Conservation (phyloP, 768 basidiomycete species). For the Suillus weaverae region DNA sequence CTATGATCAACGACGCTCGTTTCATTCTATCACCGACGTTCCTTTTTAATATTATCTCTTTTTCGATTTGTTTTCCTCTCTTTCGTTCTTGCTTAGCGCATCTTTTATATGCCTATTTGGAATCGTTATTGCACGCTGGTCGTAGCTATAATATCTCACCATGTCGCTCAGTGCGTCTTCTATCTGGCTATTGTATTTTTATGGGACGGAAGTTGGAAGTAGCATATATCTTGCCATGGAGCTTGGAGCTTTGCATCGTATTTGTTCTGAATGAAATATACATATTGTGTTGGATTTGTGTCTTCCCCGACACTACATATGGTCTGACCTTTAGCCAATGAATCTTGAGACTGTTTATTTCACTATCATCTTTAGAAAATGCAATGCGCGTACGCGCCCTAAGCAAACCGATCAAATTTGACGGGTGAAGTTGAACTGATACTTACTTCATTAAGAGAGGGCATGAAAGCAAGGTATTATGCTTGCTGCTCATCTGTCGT, state of each 20-base stretch:
- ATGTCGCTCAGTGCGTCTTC: not conserved
- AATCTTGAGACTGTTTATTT: no score
- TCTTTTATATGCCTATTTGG: not conserved
- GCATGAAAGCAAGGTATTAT: conserved; percentile 16
- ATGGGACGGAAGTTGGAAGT: no score
- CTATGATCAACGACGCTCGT: not conserved
- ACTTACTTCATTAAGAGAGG: conserved; percentile 18
- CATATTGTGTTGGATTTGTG: no score
- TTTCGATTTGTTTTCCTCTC: not conserved
- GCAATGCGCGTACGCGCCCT: no score
- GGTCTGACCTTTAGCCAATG: no score
- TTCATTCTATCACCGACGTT: not conserved
- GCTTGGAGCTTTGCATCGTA: not conserved
- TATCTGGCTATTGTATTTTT: no score
- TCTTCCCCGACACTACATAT: no score
- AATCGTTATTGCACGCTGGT: not conserved
- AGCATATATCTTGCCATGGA: not conserved
- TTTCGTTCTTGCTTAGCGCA: not conserved
- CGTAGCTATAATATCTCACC: not conserved
- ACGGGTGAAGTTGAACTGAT: no score
- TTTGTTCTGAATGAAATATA: not conserved
- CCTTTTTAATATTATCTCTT: not conserved
- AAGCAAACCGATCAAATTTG: no score
- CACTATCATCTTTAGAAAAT: no score
- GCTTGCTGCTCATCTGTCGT: conserved; percentile 16